A percentile compares a stretch with the other conserved stretches of the same genome.
phyloP scores from a whole-genome alignment of 2,329 filamentous ascomycete genomes.

The Ophiostoma ulmi region DNA sequence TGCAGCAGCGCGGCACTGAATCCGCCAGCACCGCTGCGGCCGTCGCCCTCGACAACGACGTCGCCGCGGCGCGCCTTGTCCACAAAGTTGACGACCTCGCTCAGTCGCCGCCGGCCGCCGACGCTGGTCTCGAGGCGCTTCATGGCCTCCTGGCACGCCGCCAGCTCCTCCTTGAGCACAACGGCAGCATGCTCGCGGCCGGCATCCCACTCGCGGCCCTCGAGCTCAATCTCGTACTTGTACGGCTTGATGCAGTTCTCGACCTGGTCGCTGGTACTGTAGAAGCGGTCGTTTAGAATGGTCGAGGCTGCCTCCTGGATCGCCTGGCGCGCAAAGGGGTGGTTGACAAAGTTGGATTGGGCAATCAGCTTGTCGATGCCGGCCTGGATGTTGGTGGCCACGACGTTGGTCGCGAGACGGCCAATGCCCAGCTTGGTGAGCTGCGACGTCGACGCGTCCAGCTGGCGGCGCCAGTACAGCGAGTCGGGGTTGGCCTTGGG shows the following conservation, averaged over 20 bases:
- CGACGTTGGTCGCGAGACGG: conserved; percentile 83
- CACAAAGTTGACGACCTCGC: conserved; percentile 84
- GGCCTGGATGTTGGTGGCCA: conserved; percentile 78
- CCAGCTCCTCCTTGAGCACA: conserved; percentile 81
- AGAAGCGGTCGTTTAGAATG: conserved; percentile 90
- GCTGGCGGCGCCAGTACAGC: conserved; percentile 86
- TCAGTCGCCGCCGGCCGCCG: conserved; percentile 77
- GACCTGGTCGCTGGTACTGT: conserved; percentile 94
- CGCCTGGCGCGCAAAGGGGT: conserved; percentile 88
- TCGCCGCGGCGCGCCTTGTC: conserved; percentile 86
- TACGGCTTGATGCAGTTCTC: conserved; percentile 99
- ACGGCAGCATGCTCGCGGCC: conserved; percentile 76
- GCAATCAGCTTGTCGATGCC: conserved; percentile 75
- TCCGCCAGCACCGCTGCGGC: conserved; percentile 78
- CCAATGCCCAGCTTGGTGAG: conserved; percentile 93
- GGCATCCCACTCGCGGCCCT: conserved; percentile 80
- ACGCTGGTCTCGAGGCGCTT: conserved; percentile 70
- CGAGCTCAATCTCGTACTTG: conserved; percentile 95
- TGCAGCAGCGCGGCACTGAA: conserved; percentile 83
- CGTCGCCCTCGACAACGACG: conserved; percentile 76
- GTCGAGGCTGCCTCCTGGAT: conserved; percentile 85
- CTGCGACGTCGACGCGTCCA: conserved; percentile 84
- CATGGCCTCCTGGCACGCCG: conserved; percentile 73
- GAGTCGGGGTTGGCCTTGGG: conserved; percentile 81
- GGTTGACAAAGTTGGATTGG: conserved; percentile 77